Evolutionary conservation across 2,329 filamentous ascomycete species (phyloP).

Genomic region (Herpotrichia juniperi): DNA sequence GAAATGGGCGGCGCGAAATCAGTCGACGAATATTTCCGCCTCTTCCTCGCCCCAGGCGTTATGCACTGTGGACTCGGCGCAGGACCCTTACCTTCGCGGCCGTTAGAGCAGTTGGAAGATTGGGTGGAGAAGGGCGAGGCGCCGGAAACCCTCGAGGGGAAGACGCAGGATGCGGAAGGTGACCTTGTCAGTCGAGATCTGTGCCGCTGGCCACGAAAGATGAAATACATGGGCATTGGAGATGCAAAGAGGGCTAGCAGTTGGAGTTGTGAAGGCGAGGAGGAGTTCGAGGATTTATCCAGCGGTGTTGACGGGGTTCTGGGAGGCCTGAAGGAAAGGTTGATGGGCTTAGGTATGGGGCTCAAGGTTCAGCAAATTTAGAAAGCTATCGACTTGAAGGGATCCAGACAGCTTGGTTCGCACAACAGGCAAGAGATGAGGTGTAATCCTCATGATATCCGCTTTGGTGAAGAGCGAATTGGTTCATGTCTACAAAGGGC

Average conservation of each 20-base stretch:
- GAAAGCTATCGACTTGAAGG: no score
- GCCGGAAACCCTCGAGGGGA: slow-evolving; percentile 23
- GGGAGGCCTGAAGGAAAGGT: slow-evolving; percentile 10
- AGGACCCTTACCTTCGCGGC: slow-evolving; percentile 26
- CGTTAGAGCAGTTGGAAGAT: slow-evolving; percentile 25
- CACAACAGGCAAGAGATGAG: no score
- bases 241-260: slow-evolving; percentile 11
- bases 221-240: slow-evolving; percentile 11
- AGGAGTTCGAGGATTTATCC: slow-evolving; percentile 1
- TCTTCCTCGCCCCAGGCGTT: slow-evolving; percentile 41
- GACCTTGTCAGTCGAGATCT: slow-evolving; percentile 12
- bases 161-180: slow-evolving; percentile 9
- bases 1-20: slow-evolving; percentile 16
- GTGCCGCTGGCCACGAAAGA: slow-evolving; percentile 9
- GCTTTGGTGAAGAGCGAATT: no score
- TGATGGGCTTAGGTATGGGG: slow-evolving; percentile 9
- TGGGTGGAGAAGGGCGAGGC: slow-evolving; percentile 37
- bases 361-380: slow-evolving; percentile 1
- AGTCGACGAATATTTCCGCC: slow-evolving; percentile 31
- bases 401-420: no score
- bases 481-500: no score
- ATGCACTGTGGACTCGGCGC: slow-evolving; percentile 30
- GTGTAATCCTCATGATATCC: no score
- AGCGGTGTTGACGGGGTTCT: slow-evolving; percentile 1
- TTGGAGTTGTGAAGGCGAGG: slow-evolving; percentile 15